These are phyloP conservation scores for Sparassis latifolia DNA, from an alignment of 1,284 basidiomycete genomes.

Conservation along the genomic window DNA sequence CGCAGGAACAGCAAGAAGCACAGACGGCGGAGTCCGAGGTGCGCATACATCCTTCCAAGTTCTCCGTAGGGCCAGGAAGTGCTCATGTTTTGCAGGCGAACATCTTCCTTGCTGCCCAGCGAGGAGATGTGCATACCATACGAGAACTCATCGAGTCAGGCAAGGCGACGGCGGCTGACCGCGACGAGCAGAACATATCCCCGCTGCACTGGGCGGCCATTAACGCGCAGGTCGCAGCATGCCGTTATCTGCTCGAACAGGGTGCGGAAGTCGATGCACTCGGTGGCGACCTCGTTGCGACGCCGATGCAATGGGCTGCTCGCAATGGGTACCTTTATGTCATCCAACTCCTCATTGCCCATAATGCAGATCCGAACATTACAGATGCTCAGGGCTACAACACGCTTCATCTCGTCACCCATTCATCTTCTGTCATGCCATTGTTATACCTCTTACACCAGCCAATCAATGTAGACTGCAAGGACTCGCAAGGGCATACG, in stretches of 20 bases:
- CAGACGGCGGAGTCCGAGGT: slow-evolving; percentile 25
- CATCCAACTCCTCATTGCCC: slow-evolving; percentile 83
- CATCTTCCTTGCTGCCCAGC: slow-evolving; percentile 84
- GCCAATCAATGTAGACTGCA: slow-evolving; percentile 81
- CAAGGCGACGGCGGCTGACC: slow-evolving; percentile 68
- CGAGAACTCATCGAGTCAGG: slow-evolving; percentile 70
- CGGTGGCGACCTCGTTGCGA: slow-evolving; percentile 93
- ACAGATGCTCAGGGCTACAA: slow-evolving; percentile 96
- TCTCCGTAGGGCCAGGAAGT: not conserved
- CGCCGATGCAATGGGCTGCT: slow-evolving; percentile 97
- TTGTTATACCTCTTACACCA: slow-evolving; percentile 90
- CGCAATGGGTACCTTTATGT: slow-evolving; percentile 94
- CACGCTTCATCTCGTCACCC: slow-evolving; percentile 89
- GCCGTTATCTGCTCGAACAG: slow-evolving; percentile 79
- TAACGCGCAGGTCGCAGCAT: slow-evolving; percentile 79
- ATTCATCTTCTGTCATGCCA: slow-evolving; percentile 92
- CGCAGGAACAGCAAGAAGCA: slow-evolving; percentile 23
- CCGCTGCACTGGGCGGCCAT: slow-evolving; percentile 97
- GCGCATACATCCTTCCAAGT: slow-evolving; percentile 4
- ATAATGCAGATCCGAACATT: slow-evolving; percentile 90
- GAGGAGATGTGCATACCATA: slow-evolving; percentile 73
- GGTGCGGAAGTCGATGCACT: slow-evolving; percentile 94
- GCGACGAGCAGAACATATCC: slow-evolving; percentile 89
- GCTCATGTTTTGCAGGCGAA: slow-evolving; percentile 29
- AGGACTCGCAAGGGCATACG: slow-evolving; percentile 91